Conservation (phyloP, 208 protist genomes). For the Cochliopodium minus region DNA sequence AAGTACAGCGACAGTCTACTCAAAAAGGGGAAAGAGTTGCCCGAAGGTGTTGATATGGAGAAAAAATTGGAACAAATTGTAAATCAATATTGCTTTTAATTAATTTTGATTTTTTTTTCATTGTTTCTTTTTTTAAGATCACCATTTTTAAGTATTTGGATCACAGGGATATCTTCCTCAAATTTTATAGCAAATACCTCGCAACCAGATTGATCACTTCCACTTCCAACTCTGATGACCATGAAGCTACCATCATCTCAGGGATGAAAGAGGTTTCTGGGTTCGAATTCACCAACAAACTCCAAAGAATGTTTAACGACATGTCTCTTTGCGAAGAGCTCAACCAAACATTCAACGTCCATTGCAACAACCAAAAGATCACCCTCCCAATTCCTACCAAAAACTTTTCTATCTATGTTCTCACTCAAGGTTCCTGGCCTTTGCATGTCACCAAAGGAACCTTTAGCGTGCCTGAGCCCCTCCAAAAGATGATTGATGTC, state of each 20-base stretch:
- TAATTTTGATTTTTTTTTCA: no score
- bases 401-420: constrained; percentile 46
- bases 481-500: constrained; percentile 24
- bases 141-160: constrained; percentile 43
- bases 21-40: no score
- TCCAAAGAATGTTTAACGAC: constrained; percentile 64
- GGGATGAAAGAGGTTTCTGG: constrained; percentile 56
- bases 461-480: constrained; percentile 22
- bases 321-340: constrained; percentile 47
- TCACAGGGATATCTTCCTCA: constrained; percentile 66
- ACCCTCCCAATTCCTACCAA: no score
- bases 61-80: no score
- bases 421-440: constrained; percentile 60
- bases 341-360: constrained; percentile 34
- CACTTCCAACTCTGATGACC: constrained; percentile 41
- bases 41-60: no score
- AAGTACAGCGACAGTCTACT: no score
- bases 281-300: constrained; percentile 51
- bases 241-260: constrained; percentile 48
- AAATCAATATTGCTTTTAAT: no score
- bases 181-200: constrained; percentile 63
- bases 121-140: no score
- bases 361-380: no score
- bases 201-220: constrained; percentile 47
- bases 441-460: constrained; percentile 20